A percentile compares a stretch with the other conserved stretches of the same genome.
phyloP scores from a whole-genome alignment of 148 eudicot genomes.

The Diospyros lotus region DNA sequence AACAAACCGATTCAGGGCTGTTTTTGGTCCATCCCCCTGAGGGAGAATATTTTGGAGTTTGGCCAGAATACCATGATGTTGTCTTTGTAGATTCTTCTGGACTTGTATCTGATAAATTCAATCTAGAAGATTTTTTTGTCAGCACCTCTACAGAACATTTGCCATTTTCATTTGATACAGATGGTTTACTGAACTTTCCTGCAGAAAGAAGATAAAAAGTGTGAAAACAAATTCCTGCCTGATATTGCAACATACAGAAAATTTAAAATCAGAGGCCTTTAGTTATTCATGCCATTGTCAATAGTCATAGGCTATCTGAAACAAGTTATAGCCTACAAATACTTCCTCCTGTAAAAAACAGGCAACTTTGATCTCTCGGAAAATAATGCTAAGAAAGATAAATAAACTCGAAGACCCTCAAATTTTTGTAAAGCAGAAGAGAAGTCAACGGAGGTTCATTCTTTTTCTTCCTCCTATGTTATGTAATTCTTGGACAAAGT shows the following conservation, averaged over 20 bases:
- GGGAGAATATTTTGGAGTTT: conserved; percentile 6
- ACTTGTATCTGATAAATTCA: not conserved
- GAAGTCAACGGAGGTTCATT: too few relatives aligned
- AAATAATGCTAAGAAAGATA: too few relatives aligned
- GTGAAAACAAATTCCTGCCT: not conserved
- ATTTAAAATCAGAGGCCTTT: not conserved
- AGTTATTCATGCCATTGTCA: not conserved
- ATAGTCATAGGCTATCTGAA: not conserved
- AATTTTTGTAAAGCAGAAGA: too few relatives aligned
- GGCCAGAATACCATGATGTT: conserved; percentile 8
- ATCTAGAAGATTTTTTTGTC: conserved; percentile 13
- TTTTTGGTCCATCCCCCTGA: conserved; percentile 6
- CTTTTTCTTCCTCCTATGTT: too few relatives aligned
- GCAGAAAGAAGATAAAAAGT: conserved; percentile 2
- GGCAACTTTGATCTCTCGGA: too few relatives aligned
- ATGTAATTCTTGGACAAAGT: too few relatives aligned
- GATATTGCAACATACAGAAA: not conserved
- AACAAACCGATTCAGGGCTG: conserved; percentile 14
- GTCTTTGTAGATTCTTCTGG: not conserved
- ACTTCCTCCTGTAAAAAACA: too few relatives aligned
- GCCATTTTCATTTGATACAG: conserved; percentile 4
- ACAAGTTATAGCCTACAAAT: too few relatives aligned
- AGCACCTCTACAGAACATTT: conserved; percentile 10
- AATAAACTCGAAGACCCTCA: too few relatives aligned
- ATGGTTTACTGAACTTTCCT: conserved; percentile 4